These are phyloP conservation scores for Phallus indusiatus DNA, from an alignment of 768 basidiomycete genomes.

Conservation along the genomic window DNA sequence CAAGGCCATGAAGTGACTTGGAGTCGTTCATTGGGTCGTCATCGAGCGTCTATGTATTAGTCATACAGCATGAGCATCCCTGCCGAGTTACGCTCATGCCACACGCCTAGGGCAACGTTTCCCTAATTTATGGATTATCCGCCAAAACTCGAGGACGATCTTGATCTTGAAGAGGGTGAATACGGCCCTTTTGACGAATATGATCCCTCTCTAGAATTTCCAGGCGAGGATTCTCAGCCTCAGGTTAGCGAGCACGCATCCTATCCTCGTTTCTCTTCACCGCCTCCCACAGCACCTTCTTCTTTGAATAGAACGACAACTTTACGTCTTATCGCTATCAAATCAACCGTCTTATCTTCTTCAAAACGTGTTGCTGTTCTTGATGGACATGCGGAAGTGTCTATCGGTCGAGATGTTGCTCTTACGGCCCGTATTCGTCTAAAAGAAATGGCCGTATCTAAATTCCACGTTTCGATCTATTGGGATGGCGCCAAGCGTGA, in stretches of 20 bases:
- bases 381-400: conserved; percentile 48
- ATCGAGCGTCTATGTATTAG: not conserved
- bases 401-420: conserved; percentile 65
- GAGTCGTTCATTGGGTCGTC: too few relatives aligned
- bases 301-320: conserved; percentile 10
- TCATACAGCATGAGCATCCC: not conserved
- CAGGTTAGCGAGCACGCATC: conserved; percentile 5
- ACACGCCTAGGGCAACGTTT: not conserved
- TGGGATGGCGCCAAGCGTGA: conserved; percentile 50
- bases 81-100: not conserved
- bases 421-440: conserved; percentile 53
- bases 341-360: conserved; percentile 40
- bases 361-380: conserved; percentile 47
- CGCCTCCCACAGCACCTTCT: not conserved
- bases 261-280: not conserved
- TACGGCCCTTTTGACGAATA: conserved; percentile 21
- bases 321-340: conserved; percentile 31
- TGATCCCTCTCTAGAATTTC: conserved; percentile 54
- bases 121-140: not conserved
- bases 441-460: conserved; percentile 80
- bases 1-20: too few relatives aligned
- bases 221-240: conserved; percentile 26
- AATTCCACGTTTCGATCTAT: conserved; percentile 66
- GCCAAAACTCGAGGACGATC: not conserved
- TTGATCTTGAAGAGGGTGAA: not conserved